These are phyloP conservation scores for Cyberlindnera amylophila DNA, from an alignment of 805 yeast genomes.

Conservation along the genomic window DNA sequence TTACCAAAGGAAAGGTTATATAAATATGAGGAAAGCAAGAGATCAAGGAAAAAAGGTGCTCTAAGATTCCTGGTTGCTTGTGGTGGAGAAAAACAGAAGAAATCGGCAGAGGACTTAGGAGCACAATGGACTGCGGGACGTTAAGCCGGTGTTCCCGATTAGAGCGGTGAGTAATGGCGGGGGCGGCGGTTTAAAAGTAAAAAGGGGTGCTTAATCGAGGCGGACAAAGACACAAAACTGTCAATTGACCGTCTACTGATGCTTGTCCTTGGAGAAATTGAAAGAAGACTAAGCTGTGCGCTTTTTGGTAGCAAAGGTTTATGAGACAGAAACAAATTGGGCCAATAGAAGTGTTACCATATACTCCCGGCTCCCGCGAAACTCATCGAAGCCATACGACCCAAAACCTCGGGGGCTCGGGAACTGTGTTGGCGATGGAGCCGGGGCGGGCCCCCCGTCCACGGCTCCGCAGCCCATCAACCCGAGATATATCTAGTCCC, in stretches of 20 bases:
- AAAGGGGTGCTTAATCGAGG: not conserved
- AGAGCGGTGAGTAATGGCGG: not conserved
- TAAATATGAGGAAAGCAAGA: too few relatives aligned
- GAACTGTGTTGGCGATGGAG: not conserved
- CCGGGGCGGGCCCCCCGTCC: not conserved
- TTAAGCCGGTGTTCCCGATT: not conserved
- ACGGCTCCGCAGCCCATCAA: too few relatives aligned
- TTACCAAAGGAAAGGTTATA: too few relatives aligned
- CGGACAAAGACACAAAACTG: too few relatives aligned
- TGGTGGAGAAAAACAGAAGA: not conserved
- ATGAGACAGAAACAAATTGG: not conserved
- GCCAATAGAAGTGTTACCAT: conserved; percentile 16
- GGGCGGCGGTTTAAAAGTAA: not conserved
- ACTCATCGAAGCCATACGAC: not conserved
- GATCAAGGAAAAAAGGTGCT: too few relatives aligned
- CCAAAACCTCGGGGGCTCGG: not conserved
- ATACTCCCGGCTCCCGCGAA: conserved; percentile 8
- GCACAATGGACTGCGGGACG: not conserved
- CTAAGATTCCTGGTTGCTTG: not conserved
- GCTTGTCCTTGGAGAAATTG: too few relatives aligned
- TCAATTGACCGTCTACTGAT: too few relatives aligned
- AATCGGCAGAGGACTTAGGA: not conserved
- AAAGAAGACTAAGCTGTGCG: too few relatives aligned
- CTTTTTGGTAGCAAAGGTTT: not conserved
- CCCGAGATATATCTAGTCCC: too few relatives aligned